Percentiles rank a stretch among this genome's conserved stretches.
These are phyloP conservation scores for Podochytrium sp. DNA, from an alignment of 192 early-diverging fungal genomes.

Conservation along the genomic window DNA sequence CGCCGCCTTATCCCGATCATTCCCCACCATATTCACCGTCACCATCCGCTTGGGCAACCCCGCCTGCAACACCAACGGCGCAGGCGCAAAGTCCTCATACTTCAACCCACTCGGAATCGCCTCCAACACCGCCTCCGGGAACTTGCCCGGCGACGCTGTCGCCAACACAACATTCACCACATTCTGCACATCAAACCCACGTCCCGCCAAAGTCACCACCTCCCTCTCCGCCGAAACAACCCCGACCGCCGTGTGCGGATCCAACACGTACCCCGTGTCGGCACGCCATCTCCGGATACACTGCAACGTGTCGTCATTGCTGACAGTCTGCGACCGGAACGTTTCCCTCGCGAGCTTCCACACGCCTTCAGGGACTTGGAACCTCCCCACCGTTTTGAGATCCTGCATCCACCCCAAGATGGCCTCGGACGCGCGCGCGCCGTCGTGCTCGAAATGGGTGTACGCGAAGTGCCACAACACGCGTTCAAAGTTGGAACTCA, in stretches of 20 bases:
- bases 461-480: conserved; percentile 82
- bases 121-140: conserved; percentile 85
- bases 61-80: conserved; percentile 44
- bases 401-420: conserved; percentile 74
- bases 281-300: conserved; percentile 67
- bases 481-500: conserved; percentile 98
- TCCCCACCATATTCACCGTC: conserved; percentile 3
- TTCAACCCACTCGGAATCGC: conserved; percentile 55
- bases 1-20: conserved; percentile 13
- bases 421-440: conserved; percentile 19
- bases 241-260: conserved; percentile 97
- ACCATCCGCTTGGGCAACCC: conserved; percentile 49
- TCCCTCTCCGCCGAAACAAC: conserved; percentile 77
- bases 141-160: conserved; percentile 96
- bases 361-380: conserved; percentile 65
- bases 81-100: conserved; percentile 59
- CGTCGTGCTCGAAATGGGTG: conserved; percentile 40
- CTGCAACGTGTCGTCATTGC: conserved; percentile 73
- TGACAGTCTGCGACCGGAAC: conserved; percentile 77
- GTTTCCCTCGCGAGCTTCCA: conserved; percentile 68
- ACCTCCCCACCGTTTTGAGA: conserved; percentile 72
- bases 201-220: neutral
- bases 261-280: conserved; percentile 84
- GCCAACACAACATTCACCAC: conserved; percentile 70
- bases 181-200: conserved; percentile 27